These are phyloP conservation scores for Aspergillus bridgeri DNA, from an alignment of 495 filamentous ascomycete species.

Conservation along the genomic window DNA sequence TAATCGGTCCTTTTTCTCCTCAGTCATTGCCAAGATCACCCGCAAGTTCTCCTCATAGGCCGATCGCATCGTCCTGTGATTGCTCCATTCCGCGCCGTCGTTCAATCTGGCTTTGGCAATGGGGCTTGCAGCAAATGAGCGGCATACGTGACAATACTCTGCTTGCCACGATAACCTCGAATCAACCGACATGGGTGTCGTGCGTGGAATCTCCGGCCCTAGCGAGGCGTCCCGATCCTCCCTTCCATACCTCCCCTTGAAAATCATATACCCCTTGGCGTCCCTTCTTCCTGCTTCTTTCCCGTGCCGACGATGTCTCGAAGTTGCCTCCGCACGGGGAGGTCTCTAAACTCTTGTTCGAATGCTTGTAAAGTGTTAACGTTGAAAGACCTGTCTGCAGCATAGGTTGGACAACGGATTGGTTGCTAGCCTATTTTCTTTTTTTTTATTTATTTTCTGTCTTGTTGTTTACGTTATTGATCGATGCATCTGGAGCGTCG, in stretches of 20 bases:
- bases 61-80: slow-evolving; percentile 3
- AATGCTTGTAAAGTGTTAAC: slow-evolving; percentile 25
- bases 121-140: too few relatives aligned
- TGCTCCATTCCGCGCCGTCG: slow-evolving; percentile 12
- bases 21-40: slow-evolving; percentile 96
- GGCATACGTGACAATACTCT: too few relatives aligned
- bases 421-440: slow-evolving; percentile 5
- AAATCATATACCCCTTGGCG: slow-evolving; percentile 25
- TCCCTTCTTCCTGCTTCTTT: slow-evolving; percentile 13
- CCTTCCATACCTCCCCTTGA: slow-evolving; percentile 2
- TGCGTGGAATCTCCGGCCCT: not conserved
- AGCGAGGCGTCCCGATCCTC: not conserved
- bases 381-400: slow-evolving; percentile 38
- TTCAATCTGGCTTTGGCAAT: slow-evolving; percentile 3
- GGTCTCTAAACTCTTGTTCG: slow-evolving; percentile 17
- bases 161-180: not conserved
- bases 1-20: not conserved
- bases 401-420: slow-evolving; percentile 27
- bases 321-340: slow-evolving; percentile 4
- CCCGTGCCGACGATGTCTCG: slow-evolving; percentile 14
- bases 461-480: slow-evolving; percentile 9
- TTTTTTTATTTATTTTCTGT: too few relatives aligned
- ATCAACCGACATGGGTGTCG: not conserved
- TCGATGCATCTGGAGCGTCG: not conserved
- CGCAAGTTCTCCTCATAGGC: slow-evolving; percentile 72